Base-by-base conservation (phyloP, 2,329 filamentous ascomycete genomes). In the Dactylella cylindrospora region DNA sequence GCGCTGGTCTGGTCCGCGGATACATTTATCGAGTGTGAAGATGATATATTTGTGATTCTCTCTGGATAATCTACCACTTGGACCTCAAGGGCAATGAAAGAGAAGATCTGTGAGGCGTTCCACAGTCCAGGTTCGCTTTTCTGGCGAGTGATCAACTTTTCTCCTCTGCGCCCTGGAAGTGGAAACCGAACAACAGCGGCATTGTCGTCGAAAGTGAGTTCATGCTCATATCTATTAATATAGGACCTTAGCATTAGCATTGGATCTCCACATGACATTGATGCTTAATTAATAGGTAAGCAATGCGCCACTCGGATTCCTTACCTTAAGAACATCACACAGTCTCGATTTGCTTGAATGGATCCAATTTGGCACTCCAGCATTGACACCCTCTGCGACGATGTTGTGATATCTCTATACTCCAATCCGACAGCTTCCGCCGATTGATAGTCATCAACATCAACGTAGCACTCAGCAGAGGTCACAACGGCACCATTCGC, bases 21-120 rank as follows among this genome's bases (percentile, higher is more conserved):
- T 29, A 47, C 55, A 36, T 51, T 52, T 17, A 61, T 41, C 6
- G 55, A 61, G 44, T 61, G 55, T 19, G 55, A 61, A 15, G 55
- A 61, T 29, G 55, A 61, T 15, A 61, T 36, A 28, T 52, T 47
- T 31, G 47, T 46, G 22, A 61, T 52, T 25, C 53, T 61, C 29
- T 46, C 55, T 1, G 55, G 55, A 23, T 52, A 61, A 19, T 53
- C 44, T n/a, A 36, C 20, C 25, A 61, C 46, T 26, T 51, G 47
- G 32, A 61, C 41, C 22, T 61, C 55, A 26, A 61, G 50, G 8
- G 55, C 47, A 22, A 61, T 61, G 49, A 61, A 61, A 28, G 55
- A 61, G 47, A 61, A 61, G 40, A 61, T 61, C 41, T 61, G 47
- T 20, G 55, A 61, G 3, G 55, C 55, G 46, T 61, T 61, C 55